Base-by-base conservation (phyloP, 345 rosid genomes). In the Eutrema japonicum region DNA sequence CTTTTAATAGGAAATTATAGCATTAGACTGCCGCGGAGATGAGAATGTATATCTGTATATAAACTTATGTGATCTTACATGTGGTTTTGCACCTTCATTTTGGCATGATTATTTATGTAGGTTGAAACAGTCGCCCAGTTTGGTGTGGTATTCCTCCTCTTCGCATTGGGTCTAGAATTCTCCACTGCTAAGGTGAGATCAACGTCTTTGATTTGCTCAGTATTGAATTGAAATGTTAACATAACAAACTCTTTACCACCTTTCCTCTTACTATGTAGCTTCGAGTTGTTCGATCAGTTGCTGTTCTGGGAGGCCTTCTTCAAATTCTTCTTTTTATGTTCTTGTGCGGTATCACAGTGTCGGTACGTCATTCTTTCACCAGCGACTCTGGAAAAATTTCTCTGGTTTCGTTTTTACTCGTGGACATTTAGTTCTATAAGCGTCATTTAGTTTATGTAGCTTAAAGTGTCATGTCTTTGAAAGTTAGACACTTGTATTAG, bases 51-150 rank as follows among this genome's bases (percentile, higher is more conserved):
- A 27, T 30, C 14, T 30, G 0, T n/a, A 9, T 68, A 16, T 47
- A 7, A 11, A 32, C 40, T 32, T 14, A 45, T 40, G 29, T 26
- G 18, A 52, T 62, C 42, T 18, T 35, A 35, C 48, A 64, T 36
- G 57, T 29, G 50, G 16, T 41, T 56, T 64, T 40, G 32, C 66
- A n/a, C 46, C 55, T 63, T 45, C 5, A 36, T 49, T 14, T 72
- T 72, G 12, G 61, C 74, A 61, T 42, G 40, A 12, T 37, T 42
- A 40, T 40, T 6, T 13, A 37, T 73, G 41, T 64, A 93, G 98
- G 96, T 93, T 77, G 98, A 90, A 85, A 93, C 98, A 10, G 98
- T 89, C 49, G 98, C 97, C 68, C 98, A 93, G 77, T 93, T 93
- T 78, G 98, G 98, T 73, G 98, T 93, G 48, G 76, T 93, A 73